Base-by-base conservation (phyloP, 805 yeast species). In the Komagataella phaffii region DNA sequence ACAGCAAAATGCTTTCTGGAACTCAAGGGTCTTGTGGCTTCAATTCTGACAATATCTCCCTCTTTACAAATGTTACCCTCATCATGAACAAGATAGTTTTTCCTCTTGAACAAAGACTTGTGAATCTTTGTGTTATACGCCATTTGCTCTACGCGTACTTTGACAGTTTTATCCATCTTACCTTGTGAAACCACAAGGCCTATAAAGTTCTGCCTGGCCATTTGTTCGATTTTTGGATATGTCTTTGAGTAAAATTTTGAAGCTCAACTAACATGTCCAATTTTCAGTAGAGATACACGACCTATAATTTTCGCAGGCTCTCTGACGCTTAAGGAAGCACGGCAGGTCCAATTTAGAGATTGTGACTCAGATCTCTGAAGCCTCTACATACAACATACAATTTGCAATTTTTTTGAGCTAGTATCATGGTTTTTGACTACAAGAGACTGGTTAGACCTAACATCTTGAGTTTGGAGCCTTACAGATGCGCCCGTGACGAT, bases 131-230 rank as follows among this genome's bases (percentile, higher is more conserved):
- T 77, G 66, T 88, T 85, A 72, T 82, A 88, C 46, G 79, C 77
- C 61, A 81, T 82, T 48, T 81, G 81, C 64, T 85, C 84, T 36
- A 91, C 90, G 54, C 96, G 79, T 54, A 91, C 97, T 70, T 89
- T 90, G 56, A 91, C 89, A 53, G 98, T 91, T 72, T 91, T 93
- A 68, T 78, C 77, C 96, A 90, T 93, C 66, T 88, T 88, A 46
- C 98, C 98, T 63, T 90, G 97, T 50, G 96, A 88, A 36, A 89
- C 82, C 58, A 91, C 98, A 67, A 88, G 81, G 48, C 99, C 99
- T 49, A 88, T 71, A 62, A 90, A 88, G 63, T 88, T 87, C 61
- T 88, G 96, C 69, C 89, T 81, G 50, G 95, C 91, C 96, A 88
- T 88, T 12, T 49, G 57, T 40, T 30, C n/a, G 40, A 30, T 14